A percentile compares a stretch with the other conserved stretches of the same genome.
phyloP scores from a whole-genome alignment of 2,329 filamentous ascomycete species.

The Alternaria ethzedia region DNA sequence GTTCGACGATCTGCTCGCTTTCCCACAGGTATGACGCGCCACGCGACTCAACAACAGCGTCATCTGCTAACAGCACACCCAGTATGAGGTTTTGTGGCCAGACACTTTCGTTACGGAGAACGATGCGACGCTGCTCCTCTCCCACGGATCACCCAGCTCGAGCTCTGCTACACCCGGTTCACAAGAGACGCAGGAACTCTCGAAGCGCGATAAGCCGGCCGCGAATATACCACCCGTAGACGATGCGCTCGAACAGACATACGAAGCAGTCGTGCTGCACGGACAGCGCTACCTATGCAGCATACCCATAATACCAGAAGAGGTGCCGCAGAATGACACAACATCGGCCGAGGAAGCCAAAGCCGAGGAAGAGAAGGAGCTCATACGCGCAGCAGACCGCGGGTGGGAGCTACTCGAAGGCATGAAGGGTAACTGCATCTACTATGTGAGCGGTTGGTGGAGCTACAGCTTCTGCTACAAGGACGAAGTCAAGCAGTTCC shows the following conservation, averaged over 20 bases:
- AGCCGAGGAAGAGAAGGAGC: slow-evolving; percentile 79
- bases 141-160: slow-evolving; percentile 33
- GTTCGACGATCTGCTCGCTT: slow-evolving; percentile 84
- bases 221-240: slow-evolving; percentile 21
- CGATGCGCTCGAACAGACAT: slow-evolving; percentile 52
- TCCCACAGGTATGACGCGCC: slow-evolving; percentile 72
- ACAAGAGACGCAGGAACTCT: slow-evolving; percentile 46
- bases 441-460: slow-evolving; percentile 90
- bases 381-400: slow-evolving; percentile 75
- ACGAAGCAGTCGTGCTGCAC: slow-evolving; percentile 77
- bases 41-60: background rate
- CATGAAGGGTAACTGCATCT: slow-evolving; percentile 81
- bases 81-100: slow-evolving; percentile 84
- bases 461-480: slow-evolving; percentile 95
- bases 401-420: slow-evolving; percentile 81
- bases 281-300: slow-evolving; percentile 81
- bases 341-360: slow-evolving; percentile 71
- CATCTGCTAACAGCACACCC: slow-evolving; percentile 20
- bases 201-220: slow-evolving; percentile 35
- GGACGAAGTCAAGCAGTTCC: slow-evolving; percentile 86
- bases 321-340: slow-evolving; percentile 62
- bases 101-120: slow-evolving; percentile 73
- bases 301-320: slow-evolving; percentile 72
- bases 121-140: slow-evolving; percentile 69
- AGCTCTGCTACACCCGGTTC: slow-evolving; percentile 36